phyloP scores from a whole-genome alignment of 148 eudicot species.

The Cornus florida region DNA sequence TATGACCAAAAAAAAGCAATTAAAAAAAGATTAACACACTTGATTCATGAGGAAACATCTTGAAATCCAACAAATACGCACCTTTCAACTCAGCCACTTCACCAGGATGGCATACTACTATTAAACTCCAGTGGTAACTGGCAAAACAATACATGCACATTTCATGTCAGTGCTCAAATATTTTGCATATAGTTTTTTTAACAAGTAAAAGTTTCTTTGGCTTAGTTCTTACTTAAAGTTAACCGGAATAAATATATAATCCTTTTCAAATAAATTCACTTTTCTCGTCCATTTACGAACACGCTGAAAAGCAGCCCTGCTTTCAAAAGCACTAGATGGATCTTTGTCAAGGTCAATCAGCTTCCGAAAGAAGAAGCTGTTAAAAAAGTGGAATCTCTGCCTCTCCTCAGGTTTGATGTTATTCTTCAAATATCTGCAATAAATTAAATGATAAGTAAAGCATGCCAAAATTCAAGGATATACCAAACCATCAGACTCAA shows the following conservation, averaged over 20 bases:
- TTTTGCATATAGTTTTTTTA: not conserved
- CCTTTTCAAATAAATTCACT: slow-evolving; percentile 86
- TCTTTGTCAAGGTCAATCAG: slow-evolving; percentile 89
- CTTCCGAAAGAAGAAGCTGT: slow-evolving; percentile 92
- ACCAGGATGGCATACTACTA: slow-evolving; percentile 89
- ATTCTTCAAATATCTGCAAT: slow-evolving; percentile 71
- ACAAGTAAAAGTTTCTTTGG: not conserved
- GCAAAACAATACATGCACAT: slow-evolving; percentile 20
- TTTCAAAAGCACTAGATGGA: slow-evolving; percentile 67
- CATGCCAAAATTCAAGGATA: not conserved
- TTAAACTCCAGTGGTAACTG: slow-evolving; percentile 97
- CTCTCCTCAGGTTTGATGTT: slow-evolving; percentile 49
- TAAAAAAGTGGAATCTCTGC: slow-evolving; percentile 76
- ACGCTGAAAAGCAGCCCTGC: slow-evolving; percentile 88
- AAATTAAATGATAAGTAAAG: not conserved
- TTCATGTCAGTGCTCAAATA: slow-evolving; percentile 12
- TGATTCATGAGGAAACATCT: slow-evolving; percentile 11
- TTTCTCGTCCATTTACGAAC: slow-evolving; percentile 99
- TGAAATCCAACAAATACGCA: slow-evolving; percentile 25
- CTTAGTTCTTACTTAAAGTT: slow-evolving; percentile 64
- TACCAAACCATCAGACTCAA: too few species aligned
- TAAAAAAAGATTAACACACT: not conserved
- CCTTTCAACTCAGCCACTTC: slow-evolving; percentile 64
- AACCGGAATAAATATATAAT: slow-evolving; percentile 88
- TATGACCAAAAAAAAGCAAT: slow-evolving; percentile 2